Base-by-base conservation (phyloP, 495 filamentous ascomycete genomes). In the Aspergillus leporis region DNA sequence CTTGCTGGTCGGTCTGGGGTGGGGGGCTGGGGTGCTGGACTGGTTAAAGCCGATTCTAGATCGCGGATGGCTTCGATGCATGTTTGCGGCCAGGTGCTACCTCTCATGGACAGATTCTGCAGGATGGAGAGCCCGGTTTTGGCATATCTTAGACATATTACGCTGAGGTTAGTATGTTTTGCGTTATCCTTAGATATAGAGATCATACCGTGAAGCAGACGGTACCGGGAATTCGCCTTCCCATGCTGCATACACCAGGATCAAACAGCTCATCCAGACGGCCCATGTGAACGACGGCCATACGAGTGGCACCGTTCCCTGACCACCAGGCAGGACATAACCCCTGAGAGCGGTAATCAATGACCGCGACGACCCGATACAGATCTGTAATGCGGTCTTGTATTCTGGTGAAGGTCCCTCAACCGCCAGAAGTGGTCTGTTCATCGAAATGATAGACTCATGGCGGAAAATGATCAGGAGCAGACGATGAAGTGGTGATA, bases 271-370 rank as follows among this genome's bases (percentile, higher is more conserved):
- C 77, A 81, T 80, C 78, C 78, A 81, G 12, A 78, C 71, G 6
- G 65, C 70, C 75, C 77, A 81, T 16, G 78, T 81, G 51, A 79
- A 79, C 3, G 77, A 78, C 23, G 77, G 75, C 73, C 75, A 79
- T 3, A 74, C 60, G 12, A 81, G 66, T 6, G 75, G 70, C 9
- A 61, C 54, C 32, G 61, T 55, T 16, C 46, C 56, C 13, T 52
- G 52, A n/a, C n/a, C 49, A 47, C 49, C 21, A 47, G 68, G 53
- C n/a, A 65, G 59, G 47, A 73, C 63, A 23, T 71, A 71, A 5
- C 63, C 68, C 31, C 63, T 68, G 43, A 77, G 64, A 5, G 66
- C 65, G 28, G 63, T 55, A 19, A 79, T 60, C n/a, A 79, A 62
- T 12, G 72, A 74, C n/a, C 75, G 59, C 31, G 78, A 75, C 5